Evolutionary conservation across 495 filamentous ascomycete species (phyloP).

Genomic region (Pyrenopolyporus hunteri): DNA sequence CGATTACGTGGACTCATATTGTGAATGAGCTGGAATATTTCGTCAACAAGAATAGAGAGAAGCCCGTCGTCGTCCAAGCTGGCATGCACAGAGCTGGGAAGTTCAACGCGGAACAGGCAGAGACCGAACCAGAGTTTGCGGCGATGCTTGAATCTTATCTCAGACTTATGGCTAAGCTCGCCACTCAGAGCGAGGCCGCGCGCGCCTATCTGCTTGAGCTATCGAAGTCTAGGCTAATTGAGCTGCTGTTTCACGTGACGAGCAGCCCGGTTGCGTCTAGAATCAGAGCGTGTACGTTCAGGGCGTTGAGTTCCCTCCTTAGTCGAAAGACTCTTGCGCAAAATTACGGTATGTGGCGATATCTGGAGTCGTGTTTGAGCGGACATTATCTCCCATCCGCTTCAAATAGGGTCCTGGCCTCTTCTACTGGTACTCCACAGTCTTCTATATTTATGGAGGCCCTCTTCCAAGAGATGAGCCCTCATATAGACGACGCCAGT

Average conservation of each 20-base stretch:
- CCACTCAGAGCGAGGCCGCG: conserved; percentile 68
- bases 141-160: conserved; percentile 95
- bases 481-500: conserved; percentile 79
- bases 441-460: conserved; percentile 58
- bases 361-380: conserved; percentile 74
- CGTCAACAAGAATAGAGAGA: conserved; percentile 69
- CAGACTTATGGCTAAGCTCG: conserved; percentile 80
- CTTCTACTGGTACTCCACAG: conserved; percentile 26
- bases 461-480: conserved; percentile 64
- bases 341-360: conserved; percentile 70
- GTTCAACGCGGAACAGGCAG: conserved; percentile 55
- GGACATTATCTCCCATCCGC: conserved; percentile 52
- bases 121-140: conserved; percentile 83
- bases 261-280: conserved; percentile 71
- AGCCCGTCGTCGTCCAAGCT: conserved; percentile 60
- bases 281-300: conserved; percentile 78
- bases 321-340: conserved; percentile 64
- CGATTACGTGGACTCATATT: conserved; percentile 90
- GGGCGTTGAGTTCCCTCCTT: conserved; percentile 69
- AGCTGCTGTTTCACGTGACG: conserved; percentile 71
- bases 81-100: conserved; percentile 64
- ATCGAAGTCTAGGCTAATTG: conserved; percentile 64
- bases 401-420: conserved; percentile 22
- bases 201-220: conserved; percentile 72
- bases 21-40: conserved; percentile 86